A percentile compares a stretch with the other conserved stretches of the same genome.
These are phyloP conservation scores for Colletotrichum truncatum DNA, from an alignment of 2,329 filamentous ascomycete genomes.

Conservation along the genomic window DNA sequence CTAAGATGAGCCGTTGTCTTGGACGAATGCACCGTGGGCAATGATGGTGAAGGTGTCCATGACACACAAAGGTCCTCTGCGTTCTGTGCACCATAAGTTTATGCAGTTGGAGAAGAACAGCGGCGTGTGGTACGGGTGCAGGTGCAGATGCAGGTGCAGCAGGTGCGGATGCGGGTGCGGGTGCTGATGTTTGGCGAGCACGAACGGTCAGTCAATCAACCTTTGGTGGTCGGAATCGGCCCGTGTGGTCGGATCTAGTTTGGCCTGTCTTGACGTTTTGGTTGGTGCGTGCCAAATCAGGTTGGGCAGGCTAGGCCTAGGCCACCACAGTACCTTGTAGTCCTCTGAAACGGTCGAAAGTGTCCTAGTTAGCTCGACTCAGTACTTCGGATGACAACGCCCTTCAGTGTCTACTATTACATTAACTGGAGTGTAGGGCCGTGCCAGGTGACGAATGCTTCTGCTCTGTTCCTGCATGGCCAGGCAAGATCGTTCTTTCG, in stretches of 20 bases:
- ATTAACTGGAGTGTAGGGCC: background rate
- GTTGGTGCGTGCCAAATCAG: background rate
- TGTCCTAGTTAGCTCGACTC: background rate
- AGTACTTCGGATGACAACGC: constrained; percentile 5
- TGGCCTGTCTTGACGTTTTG: background rate
- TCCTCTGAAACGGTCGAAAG: constrained; percentile 16
- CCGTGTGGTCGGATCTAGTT: constrained; percentile 12
- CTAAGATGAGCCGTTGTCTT: background rate
- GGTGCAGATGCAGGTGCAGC: too few species aligned
- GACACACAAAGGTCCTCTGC: too few species aligned
- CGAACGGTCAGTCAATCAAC: constrained; percentile 9
- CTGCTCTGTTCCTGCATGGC: background rate
- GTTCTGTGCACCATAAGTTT: too few species aligned
- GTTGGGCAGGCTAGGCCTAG: background rate
- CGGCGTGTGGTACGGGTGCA: too few species aligned
- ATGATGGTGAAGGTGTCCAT: background rate
- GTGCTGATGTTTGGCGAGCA: background rate
- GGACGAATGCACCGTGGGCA: background rate
- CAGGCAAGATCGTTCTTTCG: too few species aligned
- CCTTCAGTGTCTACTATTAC: background rate
- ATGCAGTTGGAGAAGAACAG: too few species aligned
- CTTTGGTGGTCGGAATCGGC: constrained; percentile 13
- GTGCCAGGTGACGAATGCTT: background rate
- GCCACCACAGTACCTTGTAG: background rate
- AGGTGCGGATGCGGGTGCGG: background rate